Conservation (phyloP, 2,329 filamentous ascomycete genomes). For the Verticillium nubilum region DNA sequence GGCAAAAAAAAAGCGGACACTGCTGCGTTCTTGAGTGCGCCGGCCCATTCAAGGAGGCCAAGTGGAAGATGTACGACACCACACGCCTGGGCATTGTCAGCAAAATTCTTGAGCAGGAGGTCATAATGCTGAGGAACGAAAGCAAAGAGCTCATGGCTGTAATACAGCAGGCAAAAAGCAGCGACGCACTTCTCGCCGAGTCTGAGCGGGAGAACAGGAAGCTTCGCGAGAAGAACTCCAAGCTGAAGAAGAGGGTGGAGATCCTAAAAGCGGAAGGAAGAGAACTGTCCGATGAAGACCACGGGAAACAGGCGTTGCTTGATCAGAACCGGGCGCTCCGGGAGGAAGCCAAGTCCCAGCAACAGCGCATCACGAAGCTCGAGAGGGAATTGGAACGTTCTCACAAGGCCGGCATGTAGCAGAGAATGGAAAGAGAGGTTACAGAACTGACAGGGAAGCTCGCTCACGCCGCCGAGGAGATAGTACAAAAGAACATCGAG, state of each 20-base stretch:
- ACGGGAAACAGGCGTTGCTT: neutral
- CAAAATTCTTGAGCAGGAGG: slow-evolving; percentile 5
- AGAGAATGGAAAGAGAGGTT: too few species aligned
- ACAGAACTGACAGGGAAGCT: too few species aligned
- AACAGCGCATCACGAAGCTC: too few species aligned
- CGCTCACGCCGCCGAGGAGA: too few species aligned
- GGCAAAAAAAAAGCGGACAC: neutral
- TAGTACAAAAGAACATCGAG: too few species aligned
- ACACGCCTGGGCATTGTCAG: slow-evolving; percentile 1
- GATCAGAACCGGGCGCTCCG: too few species aligned
- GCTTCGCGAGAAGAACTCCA: neutral
- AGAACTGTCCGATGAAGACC: neutral
- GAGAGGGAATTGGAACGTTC: too few species aligned
- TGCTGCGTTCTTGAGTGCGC: slow-evolving; percentile 6
- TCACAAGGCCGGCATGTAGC: too few species aligned
- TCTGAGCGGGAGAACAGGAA: neutral
- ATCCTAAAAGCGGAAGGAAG: neutral
- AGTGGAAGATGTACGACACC: slow-evolving; percentile 1
- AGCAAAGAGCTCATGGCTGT: neutral
- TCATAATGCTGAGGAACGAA: neutral
- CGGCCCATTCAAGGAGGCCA: neutral
- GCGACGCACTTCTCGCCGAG: neutral
- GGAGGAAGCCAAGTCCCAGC: too few species aligned
- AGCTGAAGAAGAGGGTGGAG: neutral
- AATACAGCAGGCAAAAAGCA: neutral